Evolutionary conservation across 257 asterid species (phyloP), one percentile per base, ranked within the genome.

Genomic region (Solanum tacnaense): DNA sequence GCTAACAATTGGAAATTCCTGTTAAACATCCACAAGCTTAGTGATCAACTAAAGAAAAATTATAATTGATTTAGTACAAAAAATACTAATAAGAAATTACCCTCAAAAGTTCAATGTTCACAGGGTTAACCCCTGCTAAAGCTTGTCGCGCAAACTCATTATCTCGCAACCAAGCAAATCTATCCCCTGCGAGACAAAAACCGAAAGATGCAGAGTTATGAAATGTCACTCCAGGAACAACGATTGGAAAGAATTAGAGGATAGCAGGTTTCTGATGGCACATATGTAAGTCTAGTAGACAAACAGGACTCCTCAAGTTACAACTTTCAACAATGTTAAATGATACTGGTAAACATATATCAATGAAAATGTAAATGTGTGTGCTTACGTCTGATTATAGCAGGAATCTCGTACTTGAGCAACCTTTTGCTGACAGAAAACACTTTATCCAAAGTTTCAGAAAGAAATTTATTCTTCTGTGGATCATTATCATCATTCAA

Each of bases 1-100:
- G 89, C 99, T 96, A 46, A 88, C 75, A 89, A 96, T 94, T 15
- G 99, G 99, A 89, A 96, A 88, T 87, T 93, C 98, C 99, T 96
- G 96, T 83, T 67, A 31, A 89, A 86, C 23, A 85, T 18, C 87
- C 67, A 27, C 67, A 85, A 41, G 78, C 81, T 85, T 84, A 84
- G 16, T 60, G 76, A 84, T 25, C 75, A 35, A 21, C 34, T 62
- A 25, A 46, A 81, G 39, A 27, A 81, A 27, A 25, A 35, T 44
- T 81, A 81, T 29, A 46, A 81, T 16, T 46, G 13, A 46, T 84
- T 35, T 25, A 38, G 36, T 65, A 60, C 74, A 32, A 32, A 52
- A 58, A 60, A 35, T 21, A 60, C 9, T 23, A 31, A 58, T 6
- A 13, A 91, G 84, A 88, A 13, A 2, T 72, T 88, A 96, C 99